Base-by-base conservation (phyloP, 768 basidiomycete genomes). In the Tremella fuciformis region DNA sequence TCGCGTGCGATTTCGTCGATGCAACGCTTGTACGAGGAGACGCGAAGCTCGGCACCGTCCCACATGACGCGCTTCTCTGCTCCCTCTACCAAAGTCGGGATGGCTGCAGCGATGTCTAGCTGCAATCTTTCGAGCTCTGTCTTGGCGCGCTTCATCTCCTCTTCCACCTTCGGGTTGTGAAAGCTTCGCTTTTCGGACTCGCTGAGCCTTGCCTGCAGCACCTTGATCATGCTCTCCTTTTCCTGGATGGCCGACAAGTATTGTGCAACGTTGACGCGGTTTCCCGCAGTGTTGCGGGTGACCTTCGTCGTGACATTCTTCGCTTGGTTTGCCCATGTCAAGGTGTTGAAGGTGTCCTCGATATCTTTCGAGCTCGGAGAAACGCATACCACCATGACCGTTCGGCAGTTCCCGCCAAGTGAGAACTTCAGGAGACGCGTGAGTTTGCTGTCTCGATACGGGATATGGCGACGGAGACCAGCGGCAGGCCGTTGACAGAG, bases 241-340 rank as follows among this genome's bases (percentile, higher is more conserved):
- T 89, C 81, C 71, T 91, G 88, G 69, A 98, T 96, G 53, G 91
- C 90, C 76, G 91, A 89, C 47, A 96, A 89, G 70, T 97, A 99
- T 78, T 87, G 89, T 37, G 89, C 90, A 61, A 97, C 93, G 72
- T 97, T 91, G 15, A 93, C 84, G 69, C 94, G 87, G 62, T 97
- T 90, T 63, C 93, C 92, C 69, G 94, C 87, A 26, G 94, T 88
- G 74, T 99, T 98, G 46, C 91, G 84, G 0, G 93, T 92, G 59
- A 97, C 86, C 76, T 91, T 94, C 16, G 94, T 98, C 81, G 93
- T 93, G 79, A 99, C 97, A 80, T 92, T 91, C 59, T 96, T 96
- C 24, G 96, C 94, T 47, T 93, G 88, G 69, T 99, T 93, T 21
- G 96, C 96, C 77, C 98, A 99, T 60, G 96, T 81, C 49, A 99